These are phyloP conservation scores for Metschnikowia picachoensis DNA, from an alignment of 805 yeast species.

Conservation along the genomic window DNA sequence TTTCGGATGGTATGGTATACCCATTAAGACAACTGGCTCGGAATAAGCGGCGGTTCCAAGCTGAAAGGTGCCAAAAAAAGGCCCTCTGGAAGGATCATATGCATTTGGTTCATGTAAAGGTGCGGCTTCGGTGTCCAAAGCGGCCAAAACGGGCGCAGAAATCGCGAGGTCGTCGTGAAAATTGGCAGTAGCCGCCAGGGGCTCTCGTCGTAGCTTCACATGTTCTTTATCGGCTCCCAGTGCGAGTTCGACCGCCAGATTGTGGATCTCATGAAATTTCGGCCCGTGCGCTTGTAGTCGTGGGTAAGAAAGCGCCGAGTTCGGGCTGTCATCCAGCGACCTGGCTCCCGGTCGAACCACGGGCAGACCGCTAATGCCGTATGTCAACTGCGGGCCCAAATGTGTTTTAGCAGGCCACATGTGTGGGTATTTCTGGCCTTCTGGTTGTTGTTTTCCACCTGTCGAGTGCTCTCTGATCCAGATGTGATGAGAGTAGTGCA, in stretches of 20 bases:
- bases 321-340: background rate
- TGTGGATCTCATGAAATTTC: constrained; percentile 8
- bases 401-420: constrained; percentile 18
- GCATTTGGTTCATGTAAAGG: constrained; percentile 8
- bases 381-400: constrained; percentile 18
- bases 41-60: constrained; percentile 15
- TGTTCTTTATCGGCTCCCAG: background rate
- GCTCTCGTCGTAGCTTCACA: constrained; percentile 1
- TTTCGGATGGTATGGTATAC: constrained; percentile 4
- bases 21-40: constrained; percentile 5
- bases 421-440: background rate
- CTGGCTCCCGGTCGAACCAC: constrained; percentile 1
- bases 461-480: constrained; percentile 48
- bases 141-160: constrained; percentile 1
- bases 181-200: background rate
- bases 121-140: constrained; percentile 10
- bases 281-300: constrained; percentile 11
- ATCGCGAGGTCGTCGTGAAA: constrained; percentile 2
- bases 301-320: constrained; percentile 9
- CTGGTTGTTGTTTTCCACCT: no score
- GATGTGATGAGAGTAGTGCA: constrained; percentile 19
- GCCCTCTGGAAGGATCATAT: constrained; percentile 12
- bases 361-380: constrained; percentile 16
- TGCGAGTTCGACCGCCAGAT: constrained; percentile 9
- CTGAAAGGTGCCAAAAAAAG: constrained; percentile 6